Base-by-base conservation (phyloP, 495 filamentous ascomycete species). In the Tuber umbilicatum region DNA sequence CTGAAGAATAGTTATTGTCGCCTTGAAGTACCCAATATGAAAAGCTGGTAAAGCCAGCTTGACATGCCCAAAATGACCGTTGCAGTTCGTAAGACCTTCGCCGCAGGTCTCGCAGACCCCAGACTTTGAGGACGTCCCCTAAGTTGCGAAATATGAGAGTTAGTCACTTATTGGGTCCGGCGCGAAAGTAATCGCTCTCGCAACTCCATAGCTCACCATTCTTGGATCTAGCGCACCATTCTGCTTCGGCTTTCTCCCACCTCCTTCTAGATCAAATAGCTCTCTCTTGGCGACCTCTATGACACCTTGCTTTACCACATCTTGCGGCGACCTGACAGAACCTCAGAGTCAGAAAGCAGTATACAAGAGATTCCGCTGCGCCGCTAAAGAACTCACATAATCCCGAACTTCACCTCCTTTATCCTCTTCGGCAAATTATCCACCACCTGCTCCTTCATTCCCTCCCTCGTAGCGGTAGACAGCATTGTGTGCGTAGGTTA, bases 31-130 rank as follows among this genome's bases (percentile, higher is more conserved):
- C 73, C 95, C 95, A 76, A 98, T 92, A 81, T 98, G 95, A 79
- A 97, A 97, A 40, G 91, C 91, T 7, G 95, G 95, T 17, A 99
- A 86, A 12, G 94, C 92, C 35, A 99, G 87, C 82, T 90, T 88
- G 74, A 98, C 90, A 84, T 97, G 91, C 60, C 95, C 95, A 76
- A 97, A 99, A 84, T 99, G 95, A 38, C 95, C 95, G 76, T 94
- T 94, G 83, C 95, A 99, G 68, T 89, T 86, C 73, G 92, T 87
- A 60, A 97, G 85, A 16, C 87, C 86, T 75, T 90, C 87, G 69
- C 91, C 89, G 83, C 95, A 99, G 35, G 95, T 98, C 73, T 89
- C 86, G 83, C 95, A 99, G 47, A 83, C 84, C 50, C 86, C 90
- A 19, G 85, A 88, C 83, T 93, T 89, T 91, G 81, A 87, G 90